phyloP scores from a whole-genome alignment of 352 stramenopile genomes.

The Phytophthora colocasiae region DNA sequence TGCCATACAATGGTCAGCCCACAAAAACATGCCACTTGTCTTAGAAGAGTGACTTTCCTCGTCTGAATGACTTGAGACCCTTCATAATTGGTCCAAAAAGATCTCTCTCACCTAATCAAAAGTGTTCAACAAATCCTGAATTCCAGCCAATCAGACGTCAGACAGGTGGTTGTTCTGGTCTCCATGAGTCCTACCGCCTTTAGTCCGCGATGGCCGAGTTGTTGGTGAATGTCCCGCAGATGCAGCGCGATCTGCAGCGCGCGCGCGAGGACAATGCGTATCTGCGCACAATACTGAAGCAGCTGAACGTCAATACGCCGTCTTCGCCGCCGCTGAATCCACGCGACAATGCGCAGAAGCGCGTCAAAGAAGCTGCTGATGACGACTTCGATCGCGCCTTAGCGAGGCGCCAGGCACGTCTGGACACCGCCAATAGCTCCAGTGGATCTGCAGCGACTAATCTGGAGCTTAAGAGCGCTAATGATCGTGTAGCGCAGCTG shows the following conservation, averaged over 20 bases:
- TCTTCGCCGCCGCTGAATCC: not conserved
- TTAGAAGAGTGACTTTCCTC: slow-evolving; percentile 6
- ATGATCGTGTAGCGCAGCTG: slow-evolving; percentile 59
- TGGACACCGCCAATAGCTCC: slow-evolving; percentile 10
- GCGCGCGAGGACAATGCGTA: slow-evolving; percentile 40
- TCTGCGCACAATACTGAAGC: slow-evolving; percentile 32
- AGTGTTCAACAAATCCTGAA: slow-evolving; percentile 9
- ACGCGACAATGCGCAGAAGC: slow-evolving; percentile 2
- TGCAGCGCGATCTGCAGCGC: slow-evolving; percentile 42
- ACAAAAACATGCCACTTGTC: slow-evolving; percentile 21
- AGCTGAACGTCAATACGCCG: slow-evolving; percentile 11
- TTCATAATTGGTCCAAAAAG: not conserved
- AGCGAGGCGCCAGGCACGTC: slow-evolving; percentile 26
- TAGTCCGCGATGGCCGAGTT: slow-evolving; percentile 26
- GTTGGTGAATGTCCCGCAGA: slow-evolving; percentile 32
- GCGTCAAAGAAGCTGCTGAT: slow-evolving; percentile 16
- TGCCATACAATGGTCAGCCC: not conserved
- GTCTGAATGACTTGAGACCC: not conserved
- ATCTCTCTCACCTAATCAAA: no score
- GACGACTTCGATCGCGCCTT: slow-evolving; percentile 26
- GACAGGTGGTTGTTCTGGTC: slow-evolving; percentile 16
- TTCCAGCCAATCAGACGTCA: slow-evolving; percentile 3
- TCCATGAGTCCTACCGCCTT: slow-evolving; percentile 9
- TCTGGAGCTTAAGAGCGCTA: slow-evolving; percentile 59
- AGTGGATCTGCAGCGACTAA: slow-evolving; percentile 2